Evolutionary conservation across 2,329 filamentous ascomycete genomes (phyloP).

Genomic region (Cytospora mali): DNA sequence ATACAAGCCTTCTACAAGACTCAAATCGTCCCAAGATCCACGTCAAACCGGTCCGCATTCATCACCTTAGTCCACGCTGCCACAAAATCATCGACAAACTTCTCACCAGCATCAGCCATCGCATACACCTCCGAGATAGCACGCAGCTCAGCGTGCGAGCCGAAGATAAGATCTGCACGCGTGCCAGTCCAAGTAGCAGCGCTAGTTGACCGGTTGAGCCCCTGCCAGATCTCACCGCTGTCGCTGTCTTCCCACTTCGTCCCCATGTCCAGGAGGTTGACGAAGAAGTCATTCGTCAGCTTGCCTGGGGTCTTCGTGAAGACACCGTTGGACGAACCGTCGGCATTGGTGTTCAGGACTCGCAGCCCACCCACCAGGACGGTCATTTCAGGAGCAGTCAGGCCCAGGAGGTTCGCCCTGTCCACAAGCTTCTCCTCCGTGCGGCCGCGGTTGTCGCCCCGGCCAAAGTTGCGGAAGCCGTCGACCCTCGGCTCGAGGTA

Average conservation of each 20-base stretch:
- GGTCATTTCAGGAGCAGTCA: constrained; percentile 68
- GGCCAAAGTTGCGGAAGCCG: constrained; percentile 76
- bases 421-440: constrained; percentile 71
- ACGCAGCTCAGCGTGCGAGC: constrained; percentile 73
- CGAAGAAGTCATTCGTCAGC: constrained; percentile 76
- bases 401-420: constrained; percentile 66
- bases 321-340: constrained; percentile 65
- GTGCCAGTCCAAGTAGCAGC: constrained; percentile 69
- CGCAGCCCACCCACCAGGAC: constrained; percentile 71
- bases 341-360: constrained; percentile 66
- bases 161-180: constrained; percentile 70
- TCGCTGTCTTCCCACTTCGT: constrained; percentile 53
- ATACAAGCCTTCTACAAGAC: not conserved
- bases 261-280: constrained; percentile 68
- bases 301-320: constrained; percentile 66
- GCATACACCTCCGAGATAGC: constrained; percentile 72
- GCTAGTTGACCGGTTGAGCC: constrained; percentile 46
- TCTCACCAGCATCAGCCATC: constrained; percentile 58
- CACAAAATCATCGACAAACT: constrained; percentile 73
- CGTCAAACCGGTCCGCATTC: constrained; percentile 71
- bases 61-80: constrained; percentile 74
- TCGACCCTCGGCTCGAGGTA: constrained; percentile 68
- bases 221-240: constrained; percentile 22
- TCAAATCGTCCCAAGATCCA: not conserved
- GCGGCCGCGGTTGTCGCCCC: constrained; percentile 58